Conservation (phyloP, 495 filamentous ascomycete genomes). For the Parachaetomium inaequale region DNA sequence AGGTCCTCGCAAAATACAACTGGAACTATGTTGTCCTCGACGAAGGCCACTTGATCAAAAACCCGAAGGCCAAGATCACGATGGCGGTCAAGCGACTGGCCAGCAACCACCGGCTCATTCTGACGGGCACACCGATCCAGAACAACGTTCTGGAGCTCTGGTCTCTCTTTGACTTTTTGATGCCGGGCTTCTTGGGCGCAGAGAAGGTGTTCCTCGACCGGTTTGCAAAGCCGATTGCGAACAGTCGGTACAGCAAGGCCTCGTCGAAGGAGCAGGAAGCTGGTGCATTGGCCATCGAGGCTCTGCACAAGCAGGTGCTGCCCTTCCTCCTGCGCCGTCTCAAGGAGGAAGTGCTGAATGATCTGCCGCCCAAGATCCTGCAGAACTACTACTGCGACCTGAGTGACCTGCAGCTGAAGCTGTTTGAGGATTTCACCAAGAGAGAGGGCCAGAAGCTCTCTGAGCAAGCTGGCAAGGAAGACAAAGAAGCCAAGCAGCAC, state of each 20-base stretch:
- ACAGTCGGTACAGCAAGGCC: constrained; percentile 89
- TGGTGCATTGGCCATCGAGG: constrained; percentile 92
- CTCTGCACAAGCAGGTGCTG: constrained; percentile 93
- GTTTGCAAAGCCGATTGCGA: constrained; percentile 95
- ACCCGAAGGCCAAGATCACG: constrained; percentile 90
- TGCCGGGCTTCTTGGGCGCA: constrained; percentile 97
- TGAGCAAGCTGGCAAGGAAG: constrained; percentile 69
- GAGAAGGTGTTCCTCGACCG: constrained; percentile 97
- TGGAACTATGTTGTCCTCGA: constrained; percentile 99
- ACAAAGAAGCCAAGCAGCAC: constrained; percentile 92
- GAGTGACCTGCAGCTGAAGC: constrained; percentile 86
- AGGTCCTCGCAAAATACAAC: constrained; percentile 72
- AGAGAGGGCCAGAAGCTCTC: constrained; percentile 81
- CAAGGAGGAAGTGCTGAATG: constrained; percentile 96
- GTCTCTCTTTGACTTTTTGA: constrained; percentile 97
- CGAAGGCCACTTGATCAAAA: constrained; percentile 98
- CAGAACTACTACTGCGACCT: constrained; percentile 99
- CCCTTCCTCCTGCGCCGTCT: constrained; percentile 94
- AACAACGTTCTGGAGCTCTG: constrained; percentile 96
- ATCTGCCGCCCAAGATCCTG: constrained; percentile 95
- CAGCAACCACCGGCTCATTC: constrained; percentile 91
- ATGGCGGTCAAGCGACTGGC: constrained; percentile 80
- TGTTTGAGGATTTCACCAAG: constrained; percentile 95
- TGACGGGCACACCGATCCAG: constrained; percentile 97
- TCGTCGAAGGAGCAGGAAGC: constrained; percentile 98